Base-by-base conservation (phyloP, 257 asterid genomes). In the Plantago elongata region DNA sequence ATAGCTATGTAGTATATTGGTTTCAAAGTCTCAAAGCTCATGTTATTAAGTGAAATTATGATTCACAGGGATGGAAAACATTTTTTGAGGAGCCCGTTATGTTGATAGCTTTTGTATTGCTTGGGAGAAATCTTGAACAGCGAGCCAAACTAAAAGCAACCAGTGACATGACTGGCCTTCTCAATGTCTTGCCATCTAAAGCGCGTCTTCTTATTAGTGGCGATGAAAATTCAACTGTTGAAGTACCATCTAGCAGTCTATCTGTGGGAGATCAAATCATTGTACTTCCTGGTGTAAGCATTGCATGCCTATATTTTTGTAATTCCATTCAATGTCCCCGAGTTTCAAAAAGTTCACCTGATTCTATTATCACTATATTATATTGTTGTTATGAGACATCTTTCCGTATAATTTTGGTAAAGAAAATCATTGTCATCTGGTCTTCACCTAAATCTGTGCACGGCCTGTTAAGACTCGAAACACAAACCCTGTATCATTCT, bases 41-140 rank as follows among this genome's bases (percentile, higher is more conserved):
- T 47, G 27, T 45, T 14, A 66, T 60, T 73, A 54, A 66, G 60
- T 60, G 75, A 57, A 16, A 34, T 51, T 70, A 61, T 5, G 74
- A 37, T 73, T 64, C 72, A 51, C 72, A 89, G 99, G 99, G 99
- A 64, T 93, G 99, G 99, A 93, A 76, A 72, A 81, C 89, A 7
- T 93, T 93, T 84, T 93, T 93, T 63, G 99, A 93, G 75, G 99
- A 93, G 75, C 99, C 99, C 51, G 83, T 93, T 73, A 93, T 93
- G 99, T 67, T 93, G 90, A 93, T 93, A 67, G 99, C 99, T 40
- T 89, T 93, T 55, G 99, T 93, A 69, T 77, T 93, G 74, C 91
- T 93, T 13, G 99, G 99, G 75, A 83, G 90, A 71, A 93, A 89
- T 75, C 99, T 93, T 73, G 99, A 93, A 69, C 97, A 85, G 79